These are phyloP conservation scores for Parachaetomium inaequale DNA, from an alignment of 495 filamentous ascomycete genomes.

Conservation along the genomic window DNA sequence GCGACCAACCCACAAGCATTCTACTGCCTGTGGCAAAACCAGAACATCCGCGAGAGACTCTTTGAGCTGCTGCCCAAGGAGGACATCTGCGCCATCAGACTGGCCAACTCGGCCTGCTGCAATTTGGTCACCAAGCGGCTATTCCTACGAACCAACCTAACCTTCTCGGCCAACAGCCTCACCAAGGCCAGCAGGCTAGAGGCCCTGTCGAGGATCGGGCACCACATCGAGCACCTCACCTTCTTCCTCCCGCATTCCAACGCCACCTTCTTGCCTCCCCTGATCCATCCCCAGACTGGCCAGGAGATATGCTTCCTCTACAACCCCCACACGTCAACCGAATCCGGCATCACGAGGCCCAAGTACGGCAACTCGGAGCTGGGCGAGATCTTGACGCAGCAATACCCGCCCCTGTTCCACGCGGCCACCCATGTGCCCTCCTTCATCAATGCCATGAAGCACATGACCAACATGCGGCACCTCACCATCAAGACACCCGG, in stretches of 20 bases:
- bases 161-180: conserved; percentile 67
- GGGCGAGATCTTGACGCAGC: conserved; percentile 69
- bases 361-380: conserved; percentile 62
- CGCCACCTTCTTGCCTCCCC: conserved; percentile 70
- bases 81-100: conserved; percentile 49
- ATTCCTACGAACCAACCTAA: conserved; percentile 54
- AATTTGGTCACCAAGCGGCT: conserved; percentile 51
- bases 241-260: conserved; percentile 66
- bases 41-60: conserved; percentile 47
- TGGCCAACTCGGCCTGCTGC: conserved; percentile 49
- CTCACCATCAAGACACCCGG: conserved; percentile 68
- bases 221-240: conserved; percentile 63
- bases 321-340: conserved; percentile 58
- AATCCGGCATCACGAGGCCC: conserved; percentile 46
- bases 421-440: conserved; percentile 77
- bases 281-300: conserved; percentile 67
- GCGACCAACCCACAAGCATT: conserved; percentile 44
- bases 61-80: conserved; percentile 48
- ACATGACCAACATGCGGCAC: conserved; percentile 61
- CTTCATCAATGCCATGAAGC: conserved; percentile 65
- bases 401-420: conserved; percentile 79
- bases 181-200: conserved; percentile 63
- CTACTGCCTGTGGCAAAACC: conserved; percentile 54
- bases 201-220: conserved; percentile 67
- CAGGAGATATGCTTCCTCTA: conserved; percentile 71